A percentile compares a stretch with the other conserved stretches of the same genome.
phyloP scores from a whole-genome alignment of 2,329 filamentous ascomycete genomes.

The Alternaria arbusti region DNA sequence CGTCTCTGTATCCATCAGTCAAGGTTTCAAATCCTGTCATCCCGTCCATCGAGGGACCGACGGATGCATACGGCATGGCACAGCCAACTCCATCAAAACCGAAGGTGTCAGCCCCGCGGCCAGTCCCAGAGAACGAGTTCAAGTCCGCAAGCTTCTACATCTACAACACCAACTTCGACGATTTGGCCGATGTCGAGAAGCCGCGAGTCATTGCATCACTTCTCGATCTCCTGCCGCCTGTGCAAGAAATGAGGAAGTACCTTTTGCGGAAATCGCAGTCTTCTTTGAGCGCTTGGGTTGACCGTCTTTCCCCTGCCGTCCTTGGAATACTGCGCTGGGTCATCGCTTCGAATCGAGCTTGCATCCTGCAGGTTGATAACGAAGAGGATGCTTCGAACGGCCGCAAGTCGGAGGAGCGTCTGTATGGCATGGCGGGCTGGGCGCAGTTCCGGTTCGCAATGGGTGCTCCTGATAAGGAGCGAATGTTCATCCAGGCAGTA shows the following conservation, averaged over 20 bases:
- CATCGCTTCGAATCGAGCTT: conserved; percentile 86
- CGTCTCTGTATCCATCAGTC: conserved; percentile 54
- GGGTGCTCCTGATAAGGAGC: conserved; percentile 88
- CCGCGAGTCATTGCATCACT: conserved; percentile 58
- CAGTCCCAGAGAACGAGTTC: conserved; percentile 31
- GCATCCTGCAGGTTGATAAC: conserved; percentile 76
- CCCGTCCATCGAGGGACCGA: conserved; percentile 5
- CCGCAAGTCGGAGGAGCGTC: conserved; percentile 56
- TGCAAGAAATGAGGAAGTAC: conserved; percentile 63
- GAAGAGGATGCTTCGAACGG: conserved; percentile 17
- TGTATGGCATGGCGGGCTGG: conserved; percentile 70
- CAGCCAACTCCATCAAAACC: neutral
- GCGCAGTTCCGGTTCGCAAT: conserved; percentile 88
- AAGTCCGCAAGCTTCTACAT: conserved; percentile 46
- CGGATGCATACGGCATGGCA: neutral
- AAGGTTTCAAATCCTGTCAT: conserved; percentile 33
- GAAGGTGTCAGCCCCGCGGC: neutral
- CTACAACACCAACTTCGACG: conserved; percentile 66
- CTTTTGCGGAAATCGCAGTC: conserved; percentile 52
- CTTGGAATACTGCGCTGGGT: conserved; percentile 82
- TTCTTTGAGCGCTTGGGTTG: conserved; percentile 58
- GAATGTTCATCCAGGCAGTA: conserved; percentile 72
- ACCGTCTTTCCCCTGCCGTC: conserved; percentile 68
- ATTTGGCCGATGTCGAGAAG: conserved; percentile 56
- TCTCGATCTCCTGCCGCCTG: conserved; percentile 66